These are phyloP conservation scores for Rhizoclosmatium sp. DNA, from an alignment of 192 early-diverging fungal genomes.

Conservation along the genomic window DNA sequence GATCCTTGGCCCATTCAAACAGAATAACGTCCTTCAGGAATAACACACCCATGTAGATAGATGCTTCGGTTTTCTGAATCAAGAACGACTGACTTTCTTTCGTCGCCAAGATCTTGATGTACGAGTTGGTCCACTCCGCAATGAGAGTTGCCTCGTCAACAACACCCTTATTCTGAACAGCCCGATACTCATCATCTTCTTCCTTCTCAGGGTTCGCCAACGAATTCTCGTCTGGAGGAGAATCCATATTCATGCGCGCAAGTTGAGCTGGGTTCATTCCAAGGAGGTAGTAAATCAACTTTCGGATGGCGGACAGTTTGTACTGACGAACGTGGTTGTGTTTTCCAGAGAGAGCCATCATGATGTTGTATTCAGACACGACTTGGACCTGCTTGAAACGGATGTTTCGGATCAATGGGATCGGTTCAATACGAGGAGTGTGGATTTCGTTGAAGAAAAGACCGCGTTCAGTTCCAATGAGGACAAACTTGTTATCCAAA, in stretches of 20 bases:
- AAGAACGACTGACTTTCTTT: constrained; percentile 61
- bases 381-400: constrained; percentile 68
- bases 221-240: background rate
- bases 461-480: constrained; percentile 62
- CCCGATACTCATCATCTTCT: constrained; percentile 55
- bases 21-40: constrained; percentile 60
- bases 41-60: constrained; percentile 61
- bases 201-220: constrained; percentile 18
- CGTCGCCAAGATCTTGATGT: constrained; percentile 67
- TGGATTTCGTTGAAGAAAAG: constrained; percentile 62
- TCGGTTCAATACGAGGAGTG: constrained; percentile 46
- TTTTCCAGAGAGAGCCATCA: constrained; percentile 67
- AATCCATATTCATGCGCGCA: constrained; percentile 51
- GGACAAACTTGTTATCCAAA: constrained; percentile 60
- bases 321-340: constrained; percentile 71
- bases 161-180: constrained; percentile 22
- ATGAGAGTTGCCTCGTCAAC: constrained; percentile 56
- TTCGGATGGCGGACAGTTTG: constrained; percentile 58
- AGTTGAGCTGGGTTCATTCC: constrained; percentile 45
- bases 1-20: constrained; percentile 73
- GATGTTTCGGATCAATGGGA: constrained; percentile 60
- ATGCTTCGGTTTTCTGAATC: constrained; percentile 62
- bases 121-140: constrained; percentile 58
- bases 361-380: constrained; percentile 61
- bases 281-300: constrained; percentile 61